Evolutionary conservation across 2,329 filamentous ascomycete genomes (phyloP).

Genomic region (Neofusicoccum cordaticola): DNA sequence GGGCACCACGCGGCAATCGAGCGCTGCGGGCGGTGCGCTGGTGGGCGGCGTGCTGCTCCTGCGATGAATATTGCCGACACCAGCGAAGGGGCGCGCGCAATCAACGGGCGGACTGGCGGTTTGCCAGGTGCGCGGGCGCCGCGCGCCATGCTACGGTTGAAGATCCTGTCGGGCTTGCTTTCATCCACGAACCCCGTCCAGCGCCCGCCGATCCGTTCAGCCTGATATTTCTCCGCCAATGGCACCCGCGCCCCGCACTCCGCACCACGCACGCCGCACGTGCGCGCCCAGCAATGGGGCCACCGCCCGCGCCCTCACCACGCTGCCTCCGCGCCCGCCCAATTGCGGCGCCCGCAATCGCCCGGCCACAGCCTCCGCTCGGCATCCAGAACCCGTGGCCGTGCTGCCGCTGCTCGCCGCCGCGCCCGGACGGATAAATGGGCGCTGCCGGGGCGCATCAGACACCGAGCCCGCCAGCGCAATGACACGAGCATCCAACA

Average conservation of each 20-base stretch:
- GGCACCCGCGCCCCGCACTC: conserved; percentile 5
- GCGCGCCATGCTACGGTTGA: conserved; percentile 12
- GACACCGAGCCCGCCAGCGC: background rate
- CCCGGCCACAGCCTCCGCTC: background rate
- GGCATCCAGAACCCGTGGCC: conserved; percentile 8
- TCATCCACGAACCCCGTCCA: conserved; percentile 14
- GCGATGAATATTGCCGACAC: conserved; percentile 12
- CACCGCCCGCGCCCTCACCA: background rate
- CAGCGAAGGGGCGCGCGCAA: conserved; percentile 6
- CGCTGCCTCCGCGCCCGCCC: background rate
- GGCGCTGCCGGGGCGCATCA: background rate
- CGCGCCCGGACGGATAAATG: conserved; percentile 2
- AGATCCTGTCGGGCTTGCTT: conserved; percentile 15
- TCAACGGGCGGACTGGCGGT: conserved; percentile 12
- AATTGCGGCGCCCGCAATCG: background rate
- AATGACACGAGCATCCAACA: background rate
- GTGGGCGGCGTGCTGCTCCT: background rate
- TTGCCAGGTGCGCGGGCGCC: background rate
- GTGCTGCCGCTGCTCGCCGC: background rate
- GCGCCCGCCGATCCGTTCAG: conserved; percentile 10
- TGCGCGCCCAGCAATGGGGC: background rate
- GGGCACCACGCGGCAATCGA: background rate
- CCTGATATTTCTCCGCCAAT: conserved; percentile 18
- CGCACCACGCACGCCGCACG: background rate
- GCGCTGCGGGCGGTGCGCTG: background rate